Evolutionary conservation across 345 rosid genomes (phyloP).

Genomic region (Cardamine resedifolia): DNA sequence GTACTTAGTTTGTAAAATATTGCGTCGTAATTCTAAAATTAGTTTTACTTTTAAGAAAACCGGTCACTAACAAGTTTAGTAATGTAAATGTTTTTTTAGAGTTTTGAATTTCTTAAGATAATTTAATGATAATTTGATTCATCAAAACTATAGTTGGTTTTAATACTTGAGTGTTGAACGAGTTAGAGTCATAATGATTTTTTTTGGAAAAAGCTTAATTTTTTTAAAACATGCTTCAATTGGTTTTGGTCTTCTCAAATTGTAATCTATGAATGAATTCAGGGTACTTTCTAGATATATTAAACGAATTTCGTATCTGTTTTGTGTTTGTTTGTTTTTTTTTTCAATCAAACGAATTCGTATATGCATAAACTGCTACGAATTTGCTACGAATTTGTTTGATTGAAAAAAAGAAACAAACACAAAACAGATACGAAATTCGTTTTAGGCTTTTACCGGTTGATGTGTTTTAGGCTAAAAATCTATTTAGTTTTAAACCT

Average conservation of each 20-base stretch:
- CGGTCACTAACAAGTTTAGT: background rate
- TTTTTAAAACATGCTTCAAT: background rate
- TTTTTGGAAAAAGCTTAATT: background rate
- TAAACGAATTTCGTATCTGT: too few relatives aligned
- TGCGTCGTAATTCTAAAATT: too few relatives aligned
- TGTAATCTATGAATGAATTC: background rate
- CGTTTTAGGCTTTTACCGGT: background rate
- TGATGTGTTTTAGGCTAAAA: background rate
- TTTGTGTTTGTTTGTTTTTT: too few relatives aligned
- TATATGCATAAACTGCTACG: background rate
- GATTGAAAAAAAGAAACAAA: too few relatives aligned
- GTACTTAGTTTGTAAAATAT: background rate
- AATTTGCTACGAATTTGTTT: too few relatives aligned
- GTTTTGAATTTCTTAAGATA: background rate
- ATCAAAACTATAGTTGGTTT: too few relatives aligned
- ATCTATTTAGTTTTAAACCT: background rate
- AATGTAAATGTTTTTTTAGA: background rate
- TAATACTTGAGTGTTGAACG: background rate
- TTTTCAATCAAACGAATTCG: background rate
- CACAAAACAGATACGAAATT: too few relatives aligned
- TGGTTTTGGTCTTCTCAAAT: background rate
- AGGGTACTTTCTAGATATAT: background rate
- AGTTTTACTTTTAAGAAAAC: background rate
- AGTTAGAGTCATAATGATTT: background rate
- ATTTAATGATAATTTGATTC: background rate